Percentiles rank a stretch among this genome's conserved stretches.
These are phyloP conservation scores for Zalerion maritima DNA, from an alignment of 495 filamentous ascomycete species.

Conservation along the genomic window DNA sequence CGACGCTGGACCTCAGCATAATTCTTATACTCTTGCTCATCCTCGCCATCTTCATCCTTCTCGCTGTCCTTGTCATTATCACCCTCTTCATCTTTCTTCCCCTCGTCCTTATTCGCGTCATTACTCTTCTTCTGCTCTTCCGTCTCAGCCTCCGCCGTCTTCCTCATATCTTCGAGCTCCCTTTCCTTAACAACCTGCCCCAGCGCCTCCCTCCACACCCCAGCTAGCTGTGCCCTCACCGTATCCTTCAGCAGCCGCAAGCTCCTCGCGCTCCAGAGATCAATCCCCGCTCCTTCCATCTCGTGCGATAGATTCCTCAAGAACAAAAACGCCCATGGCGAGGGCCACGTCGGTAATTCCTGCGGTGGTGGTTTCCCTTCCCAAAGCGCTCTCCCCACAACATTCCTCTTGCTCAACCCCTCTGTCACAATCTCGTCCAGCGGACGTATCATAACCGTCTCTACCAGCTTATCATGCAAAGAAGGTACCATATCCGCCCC, in stretches of 20 bases:
- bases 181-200: conserved; percentile 4
- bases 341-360: conserved; percentile 69
- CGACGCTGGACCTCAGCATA: conserved; percentile 18
- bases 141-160: conserved; percentile 23
- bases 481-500: conserved; percentile 36
- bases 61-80: conserved; percentile 4
- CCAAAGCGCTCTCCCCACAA: conserved; percentile 49
- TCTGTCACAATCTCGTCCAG: conserved; percentile 26
- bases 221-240: conserved; percentile 31
- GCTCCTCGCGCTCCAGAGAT: conserved; percentile 71
- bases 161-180: conserved; percentile 1
- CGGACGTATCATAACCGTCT: conserved; percentile 17
- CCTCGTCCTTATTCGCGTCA: conserved; percentile 7
- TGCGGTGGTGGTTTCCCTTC: conserved; percentile 63
- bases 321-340: conserved; percentile 60
- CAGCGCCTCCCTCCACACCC: conserved; percentile 25
- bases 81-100: conserved; percentile 3
- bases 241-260: conserved; percentile 45
- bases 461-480: conserved; percentile 41
- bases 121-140: conserved; percentile 7
- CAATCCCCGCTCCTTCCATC: conserved; percentile 58
- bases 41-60: conserved; percentile 5
- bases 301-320: conserved; percentile 45
- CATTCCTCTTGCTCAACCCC: conserved; percentile 22
- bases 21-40: conserved; percentile 4